These are phyloP conservation scores for Postia placenta DNA, from an alignment of 768 basidiomycete species.

Conservation along the genomic window DNA sequence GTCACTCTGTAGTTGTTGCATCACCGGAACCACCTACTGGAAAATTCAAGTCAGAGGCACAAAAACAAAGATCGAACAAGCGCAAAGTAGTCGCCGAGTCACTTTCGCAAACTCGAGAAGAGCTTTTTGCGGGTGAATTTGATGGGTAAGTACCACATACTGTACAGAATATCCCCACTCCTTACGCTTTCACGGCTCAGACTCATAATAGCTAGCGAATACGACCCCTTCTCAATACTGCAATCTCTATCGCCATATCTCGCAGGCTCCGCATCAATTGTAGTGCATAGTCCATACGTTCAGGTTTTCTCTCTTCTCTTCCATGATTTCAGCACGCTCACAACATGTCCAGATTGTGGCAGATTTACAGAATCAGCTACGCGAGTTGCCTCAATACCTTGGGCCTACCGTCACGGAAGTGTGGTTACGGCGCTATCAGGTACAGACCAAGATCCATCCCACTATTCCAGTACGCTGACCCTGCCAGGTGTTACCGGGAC, in stretches of 20 bases:
- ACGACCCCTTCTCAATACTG: constrained; percentile 80
- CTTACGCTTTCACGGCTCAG: too few species aligned
- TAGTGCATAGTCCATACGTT: constrained; percentile 78
- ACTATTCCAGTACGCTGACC: not conserved
- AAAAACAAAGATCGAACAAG: constrained; percentile 66
- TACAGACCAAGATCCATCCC: constrained; percentile 13
- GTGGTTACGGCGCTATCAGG: constrained; percentile 88
- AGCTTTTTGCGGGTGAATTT: constrained; percentile 82
- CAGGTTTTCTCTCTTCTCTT: too few species aligned
- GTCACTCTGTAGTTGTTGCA: constrained; percentile 40
- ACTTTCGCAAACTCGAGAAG: constrained; percentile 61
- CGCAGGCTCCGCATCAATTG: constrained; percentile 79
- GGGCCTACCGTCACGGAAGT: constrained; percentile 78
- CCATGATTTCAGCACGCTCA: too few species aligned
- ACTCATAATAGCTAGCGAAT: constrained; percentile 75
- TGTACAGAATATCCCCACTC: not conserved
- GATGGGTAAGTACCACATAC: constrained; percentile 75
- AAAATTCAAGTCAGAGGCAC: constrained; percentile 63
- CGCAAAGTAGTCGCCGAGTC: constrained; percentile 65
- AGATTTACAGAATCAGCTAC: constrained; percentile 67
- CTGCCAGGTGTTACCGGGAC: constrained; percentile 75
- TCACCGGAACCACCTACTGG: constrained; percentile 53
- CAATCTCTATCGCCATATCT: constrained; percentile 71
- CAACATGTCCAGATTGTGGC: constrained; percentile 61
- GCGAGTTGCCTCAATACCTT: constrained; percentile 60